These are phyloP conservation scores for Scortechinia acanthostroma DNA, from an alignment of 2,329 filamentous ascomycete species.

Conservation along the genomic window DNA sequence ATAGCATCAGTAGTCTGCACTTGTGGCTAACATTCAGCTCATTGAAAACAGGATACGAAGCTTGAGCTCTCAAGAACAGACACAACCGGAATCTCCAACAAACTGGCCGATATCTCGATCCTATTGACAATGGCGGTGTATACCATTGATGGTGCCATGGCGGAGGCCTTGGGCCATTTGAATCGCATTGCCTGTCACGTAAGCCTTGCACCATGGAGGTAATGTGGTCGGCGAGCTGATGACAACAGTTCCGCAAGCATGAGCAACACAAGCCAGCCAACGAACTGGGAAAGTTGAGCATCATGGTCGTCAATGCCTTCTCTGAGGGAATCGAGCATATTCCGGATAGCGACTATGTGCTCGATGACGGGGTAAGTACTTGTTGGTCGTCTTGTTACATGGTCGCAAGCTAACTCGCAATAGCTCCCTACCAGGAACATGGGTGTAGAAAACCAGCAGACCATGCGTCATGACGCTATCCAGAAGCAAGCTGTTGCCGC, in stretches of 20 bases:
- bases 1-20: no score
- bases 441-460: no score
- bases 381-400: background rate
- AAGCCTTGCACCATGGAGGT: conserved; percentile 7
- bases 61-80: no score
- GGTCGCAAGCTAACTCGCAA: background rate
- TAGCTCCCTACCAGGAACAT: background rate
- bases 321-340: background rate
- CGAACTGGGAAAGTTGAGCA: conserved; percentile 6
- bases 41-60: no score
- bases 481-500: background rate
- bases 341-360: background rate
- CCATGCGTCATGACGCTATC: no score
- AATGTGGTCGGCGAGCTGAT: background rate
- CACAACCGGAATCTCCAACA: no score
- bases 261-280: conserved; percentile 23
- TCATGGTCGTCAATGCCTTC: background rate
- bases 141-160: conserved; percentile 16
- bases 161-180: conserved; percentile 15
- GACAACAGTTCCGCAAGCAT: conserved; percentile 13
- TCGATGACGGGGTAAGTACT: background rate
- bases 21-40: no score
- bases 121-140: conserved; percentile 7
- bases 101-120: no score
- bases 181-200: conserved; percentile 15